Evolutionary conservation across 768 basidiomycete species (phyloP), one percentile per base, ranked within the genome.

Genomic region (Pisolithus sp.): DNA sequence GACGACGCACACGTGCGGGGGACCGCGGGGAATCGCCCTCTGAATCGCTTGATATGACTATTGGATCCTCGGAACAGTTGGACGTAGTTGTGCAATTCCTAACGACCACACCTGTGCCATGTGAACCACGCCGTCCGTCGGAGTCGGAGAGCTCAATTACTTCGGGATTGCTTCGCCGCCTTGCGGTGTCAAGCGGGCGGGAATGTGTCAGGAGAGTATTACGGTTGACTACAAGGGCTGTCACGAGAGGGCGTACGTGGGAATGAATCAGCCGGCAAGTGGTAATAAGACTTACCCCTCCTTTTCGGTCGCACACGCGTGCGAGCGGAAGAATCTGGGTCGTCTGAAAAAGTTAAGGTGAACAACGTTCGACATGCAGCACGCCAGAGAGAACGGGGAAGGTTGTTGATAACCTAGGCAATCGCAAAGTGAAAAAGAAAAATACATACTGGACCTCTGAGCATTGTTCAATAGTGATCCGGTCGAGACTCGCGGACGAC

Each of bases 81-180:
- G 17, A 9, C 18, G 15, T 48, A 10, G 49, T 23, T 12, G 28
- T 20, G 26, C 3, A 26, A 28, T 23, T 23, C 12, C 21, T 12
- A 8, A 42, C 17, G 8, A 36, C 26, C 20, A 17, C 20, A 9
- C 23, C 24, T 12, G 15, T 42, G 28, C 5, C 17, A 4, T 37
- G 30, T 20, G 43, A 36, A 10, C 21, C 52, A 37, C 41, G 48
- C 3, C 7, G 15, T 24, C 55, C 40, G 17, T 56, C 63, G 24
- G 63, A 69, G 38, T 69, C 65, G 0, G 55, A 53, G 5, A 66
- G 51, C 23, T 69, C 63, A 30, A 63, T 49, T 6, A 39, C 15
- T 13, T 57, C 40, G 23, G 6, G 21, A 21, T 20, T 18, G 8
- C 45, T 31, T 31, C 57, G 56, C 21, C 50, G 34, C 41, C 45